Base-by-base conservation (phyloP, 2,329 filamentous ascomycete species). In the Alternaria arbusti region DNA sequence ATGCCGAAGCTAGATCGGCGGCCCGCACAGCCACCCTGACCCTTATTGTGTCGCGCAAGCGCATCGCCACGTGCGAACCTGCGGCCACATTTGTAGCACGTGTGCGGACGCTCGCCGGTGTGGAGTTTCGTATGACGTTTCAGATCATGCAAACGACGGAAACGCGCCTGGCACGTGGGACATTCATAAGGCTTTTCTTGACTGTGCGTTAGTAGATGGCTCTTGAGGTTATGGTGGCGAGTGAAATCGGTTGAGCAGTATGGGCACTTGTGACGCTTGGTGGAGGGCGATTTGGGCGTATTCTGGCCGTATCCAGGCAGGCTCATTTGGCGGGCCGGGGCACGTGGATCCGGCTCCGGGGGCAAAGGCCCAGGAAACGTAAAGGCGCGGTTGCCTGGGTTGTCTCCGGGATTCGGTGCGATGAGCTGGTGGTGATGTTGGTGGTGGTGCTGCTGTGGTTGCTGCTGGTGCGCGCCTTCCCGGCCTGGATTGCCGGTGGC, bases 121-220 rank as follows among this genome's bases (percentile, higher is more conserved):
- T 99, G 96, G 22, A 99, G 87, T 82, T 99, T 99, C 68, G 91
- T 94, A 79, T 99, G 96, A 44, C 96, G 89, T 83, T 99, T 99
- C 69, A 99, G 82, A 76, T 99, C 96, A 78, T 99, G 96, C 55
- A 98, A 85, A 67, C 96, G 89, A 59, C 96, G 89, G 81, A 99
- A 99, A 56, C 95, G 90, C 80, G 96, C 92, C 72, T 95, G 89
- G 79, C 96, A 99, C n/a, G 92, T 93, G 66, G 93, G 90, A 78
- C 96, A 99, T 26, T 96, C 88, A 76, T 96, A 99, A 0, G 96
- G 96, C 81, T 99, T 99, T 80, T 99, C 96, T 84, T 99, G 95
- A 74, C 94, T 97, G 80, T 98, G 96, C 0, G 96, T 98, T 77
- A 99, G 88, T 61, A 99, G 87, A 82, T 99, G 96, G 71, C 94